Base-by-base conservation (phyloP, 768 basidiomycete species). In the Mycena vulgaris region DNA sequence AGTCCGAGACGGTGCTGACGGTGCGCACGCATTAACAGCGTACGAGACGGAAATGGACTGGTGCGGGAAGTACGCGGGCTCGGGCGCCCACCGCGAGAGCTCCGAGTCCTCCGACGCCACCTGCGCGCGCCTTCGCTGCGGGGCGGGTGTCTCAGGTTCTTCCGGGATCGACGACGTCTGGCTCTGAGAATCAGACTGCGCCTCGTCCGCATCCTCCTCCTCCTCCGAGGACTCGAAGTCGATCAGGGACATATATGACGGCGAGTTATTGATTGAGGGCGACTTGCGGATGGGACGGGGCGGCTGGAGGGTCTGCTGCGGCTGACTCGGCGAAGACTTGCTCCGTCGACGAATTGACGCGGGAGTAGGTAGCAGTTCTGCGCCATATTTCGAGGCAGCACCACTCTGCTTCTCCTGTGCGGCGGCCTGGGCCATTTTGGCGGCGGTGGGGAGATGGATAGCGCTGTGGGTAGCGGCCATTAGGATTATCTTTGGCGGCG, bases 191-290 rank as follows among this genome's bases (percentile, higher is more conserved):
- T 19, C 30, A n/a, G 31, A 40, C 28, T 16, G 39, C 17, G 27
- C 51, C n/a, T 63, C 62, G 30, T 68, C 65, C 7, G 30, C 64
- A 8, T 57, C 71, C 1, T 66, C 63, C 11, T 66, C 71, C 9
- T 66, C 63, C n/a, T 58, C 52, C 5, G 71, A 69, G 33, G 47
- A 47, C 7, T 69, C 71, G 27, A 73, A 73, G 30, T 73, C 71
- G 39, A 73, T 69, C 16, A 58, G 61, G 3, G 71, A 73, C 9
- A 73, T 64, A 13, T 69, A 39, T 10, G 68, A 58, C 3, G 63
- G 71, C 8, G 67, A 61, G 56, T 64, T 48, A 30, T 6, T 17
- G 21, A 69, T 31, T 25, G 66, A 68, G n/a, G 66, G 57, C 17
- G 70, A 71, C 21, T 60, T 71, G 35, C 56, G 65, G 23, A 68